Percentiles rank a stretch among this genome's conserved stretches.
Evolutionary conservation across 345 rosid genomes (phyloP).

Genomic region (Geranium brycei): DNA sequence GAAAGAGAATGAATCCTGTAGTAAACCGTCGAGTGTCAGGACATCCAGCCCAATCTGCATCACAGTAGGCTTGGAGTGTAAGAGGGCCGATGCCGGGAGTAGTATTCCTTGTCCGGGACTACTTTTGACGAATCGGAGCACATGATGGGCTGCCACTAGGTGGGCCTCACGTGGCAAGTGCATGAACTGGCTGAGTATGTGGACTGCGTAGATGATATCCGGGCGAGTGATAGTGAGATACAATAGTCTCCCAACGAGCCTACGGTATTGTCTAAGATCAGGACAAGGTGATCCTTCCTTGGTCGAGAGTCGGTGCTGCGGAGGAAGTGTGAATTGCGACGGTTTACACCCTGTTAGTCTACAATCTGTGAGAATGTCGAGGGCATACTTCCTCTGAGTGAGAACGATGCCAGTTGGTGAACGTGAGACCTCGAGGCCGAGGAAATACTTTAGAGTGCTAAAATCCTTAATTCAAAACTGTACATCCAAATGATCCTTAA

Average conservation of each 20-base stretch:
- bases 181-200: no score
- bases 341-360: not conserved
- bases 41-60: no score
- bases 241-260: conserved; percentile 4
- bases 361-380: conserved; percentile 3
- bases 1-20: no score
- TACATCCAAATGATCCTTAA: not conserved
- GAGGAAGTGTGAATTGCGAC: not conserved
- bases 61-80: not conserved
- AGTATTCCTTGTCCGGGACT: not conserved
- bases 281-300: no score
- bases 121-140: not conserved
- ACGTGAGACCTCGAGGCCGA: conserved; percentile 3
- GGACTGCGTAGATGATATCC: no score
- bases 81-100: not conserved
- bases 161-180: not conserved
- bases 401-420: not conserved
- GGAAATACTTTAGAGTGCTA: conserved; percentile 3
- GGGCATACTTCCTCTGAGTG: not conserved
- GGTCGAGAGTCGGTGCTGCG: not conserved
- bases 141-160: not conserved
- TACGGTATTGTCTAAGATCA: not conserved
- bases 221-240: conserved; percentile 2
- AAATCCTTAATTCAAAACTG: conserved; percentile 8
- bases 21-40: no score